Evolutionary conservation across 805 yeast species (phyloP), one percentile per base, ranked within the genome.

Genomic region (Monosporozyma aerobia): DNA sequence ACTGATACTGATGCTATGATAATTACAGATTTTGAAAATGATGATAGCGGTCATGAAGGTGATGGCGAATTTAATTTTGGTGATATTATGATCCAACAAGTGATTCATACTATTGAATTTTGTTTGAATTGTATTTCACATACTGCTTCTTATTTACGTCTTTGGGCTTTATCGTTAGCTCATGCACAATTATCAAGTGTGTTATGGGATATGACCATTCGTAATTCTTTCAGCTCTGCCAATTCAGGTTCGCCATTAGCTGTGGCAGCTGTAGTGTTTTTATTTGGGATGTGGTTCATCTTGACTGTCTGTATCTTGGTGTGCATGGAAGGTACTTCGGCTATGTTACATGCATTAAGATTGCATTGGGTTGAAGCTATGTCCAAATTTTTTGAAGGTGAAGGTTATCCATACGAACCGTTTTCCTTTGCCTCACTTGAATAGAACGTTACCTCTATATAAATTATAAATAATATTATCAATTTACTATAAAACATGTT

Each of bases 281-380:
- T 94, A 65, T 94, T 94, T 69, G 96, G 85, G 23, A 82, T 94
- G 85, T 94, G 99, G 99, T 90, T 94, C 68, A 80, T 80, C 3
- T 75, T 94, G 56, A 92, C 99, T 0, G 92, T 90, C 27, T 85
- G 88, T 63, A 89, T 94, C 61, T 77, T 94, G 64, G 98, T 94
- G 13, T 74, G 87, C 51, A 94, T 94, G 99, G 99, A 94, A 72
- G 99, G 99, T 54, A 94, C 99, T 0, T 89, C 97, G 27, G 99
- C 99, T 37, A 94, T 94, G 99, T 79, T 94, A 65, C 99, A 94
- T 72, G 86, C 97, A n/a, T 78, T 94, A 65, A 87, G 99, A 77
- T 79, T 94, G 65, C 99, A 94, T 69, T 94, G 99, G 99, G 99
- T 94, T 57, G 99, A 94, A 74, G 85, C 97, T 29, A 94, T 94